Evolutionary conservation across 2,329 filamentous ascomycete genomes (phyloP), one percentile per base, ranked within the genome.

Genomic region (Colletotrichum sp.): DNA sequence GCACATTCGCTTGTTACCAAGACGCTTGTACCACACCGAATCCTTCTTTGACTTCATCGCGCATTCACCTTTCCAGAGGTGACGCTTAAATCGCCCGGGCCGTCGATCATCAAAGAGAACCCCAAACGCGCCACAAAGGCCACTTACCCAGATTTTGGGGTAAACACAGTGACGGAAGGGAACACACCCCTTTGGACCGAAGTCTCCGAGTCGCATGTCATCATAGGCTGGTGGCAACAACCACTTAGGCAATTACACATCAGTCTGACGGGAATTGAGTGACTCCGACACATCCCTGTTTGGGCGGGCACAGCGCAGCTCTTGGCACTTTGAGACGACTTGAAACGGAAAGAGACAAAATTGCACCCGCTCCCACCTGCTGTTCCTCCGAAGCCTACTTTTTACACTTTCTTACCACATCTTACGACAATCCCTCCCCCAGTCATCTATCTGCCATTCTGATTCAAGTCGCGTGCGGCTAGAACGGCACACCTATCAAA

Each of bases 311-410:
- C 44, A 24, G 44, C 59, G 59, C 64, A 66, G 24, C 32, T 64
- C 73, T 74, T 76, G 74, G 74, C 74, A 36, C 32, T 52, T 24
- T 68, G 65, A 73, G 32, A 73, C 57, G 63, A 68, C 34, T 68
- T 72, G 57, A 72, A 72, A 75, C 70, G 36, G 28, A 69, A 76
- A 73, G 70, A 69, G 28, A 74, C 74, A 74, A 60, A 76, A 74
- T 32, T 60, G 10, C 34, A 62, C 24, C 74, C 59, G 36, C 71
- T 74, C 36, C 65, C 28, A 67, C 71, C 32, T 28, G 9, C 44
- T 24, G 62, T 39, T 64, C 39, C 28, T 39, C n/a, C 57, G 36
- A 26, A 52, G 28, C 55, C 60, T 15, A 36, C 18, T 26, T 67
- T 39, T 39, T 65, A 6, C 68, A 49, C 62, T 66, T 72, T 74